Evolutionary conservation across 202 grass and related monocot species (phyloP), one percentile per base, ranked within the genome.

Genomic region (Setaria italica): DNA sequence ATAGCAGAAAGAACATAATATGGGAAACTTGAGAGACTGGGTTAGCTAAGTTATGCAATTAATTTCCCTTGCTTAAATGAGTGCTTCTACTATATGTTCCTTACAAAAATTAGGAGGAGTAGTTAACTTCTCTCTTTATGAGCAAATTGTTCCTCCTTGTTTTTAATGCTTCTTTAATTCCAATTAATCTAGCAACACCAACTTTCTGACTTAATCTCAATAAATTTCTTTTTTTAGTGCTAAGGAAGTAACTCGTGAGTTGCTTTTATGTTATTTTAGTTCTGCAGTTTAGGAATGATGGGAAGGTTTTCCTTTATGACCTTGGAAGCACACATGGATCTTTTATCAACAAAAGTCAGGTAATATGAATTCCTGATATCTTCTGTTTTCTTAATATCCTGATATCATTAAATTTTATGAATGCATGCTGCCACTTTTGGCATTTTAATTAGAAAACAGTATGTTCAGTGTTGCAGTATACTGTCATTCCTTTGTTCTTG

Each of bases 251-350:
- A 72, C 57, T 88, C 21, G 78, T 85, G 77, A 91, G 54, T 3
- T 82, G 43, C 16, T 37, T 69, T 86, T 78, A 66, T 91, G 70
- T 29, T 53, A 75, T 92, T 80, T 45, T 89, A 99, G 96, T 94
- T 85, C 88, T 99, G 55, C 96, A 99, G 91, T 99, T 99, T 77
- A 96, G 93, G 82, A 90, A 89, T 83, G 88, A 90, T 45, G 87
- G 85, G 20, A 85, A 87, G 66, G 88, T 88, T 73, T 96, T 99
- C 76, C 88, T 99, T 71, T 94, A 94, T 78, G 96, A 99, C 90
- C 91, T 96, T 88, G 96, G 90, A 76, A 99, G 96, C 81, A 96
- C 96, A 46, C 96, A 99, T 84, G 93, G 96, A 9, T 94, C 91
- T 68, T 96, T 91, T 63, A 87, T 99, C 77, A 99, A 99, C 88